phyloP scores from a whole-genome alignment of 176 grass and related monocot species.

The Chrysopogon serrulatus region DNA sequence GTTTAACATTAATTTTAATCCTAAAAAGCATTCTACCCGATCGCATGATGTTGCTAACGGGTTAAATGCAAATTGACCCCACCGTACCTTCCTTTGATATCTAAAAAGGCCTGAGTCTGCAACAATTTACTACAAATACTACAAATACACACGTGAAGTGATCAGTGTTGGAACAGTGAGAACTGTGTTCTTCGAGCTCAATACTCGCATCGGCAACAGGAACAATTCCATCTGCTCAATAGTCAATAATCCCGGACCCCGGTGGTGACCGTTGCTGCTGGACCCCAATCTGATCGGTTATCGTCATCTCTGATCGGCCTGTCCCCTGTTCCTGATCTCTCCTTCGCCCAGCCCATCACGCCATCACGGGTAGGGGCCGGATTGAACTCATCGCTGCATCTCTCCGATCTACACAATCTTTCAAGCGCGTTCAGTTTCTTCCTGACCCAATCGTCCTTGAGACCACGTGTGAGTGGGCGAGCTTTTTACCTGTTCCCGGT shows the following conservation, averaged over 20 bases:
- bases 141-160: not conserved
- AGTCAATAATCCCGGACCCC: not conserved
- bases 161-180: not conserved
- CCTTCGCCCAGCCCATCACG: not conserved
- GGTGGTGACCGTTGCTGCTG: not conserved
- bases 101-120: not conserved
- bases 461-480: not conserved
- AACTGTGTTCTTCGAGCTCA: not conserved
- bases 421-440: not conserved
- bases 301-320: not conserved
- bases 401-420: not conserved
- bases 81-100: not conserved
- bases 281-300: not conserved
- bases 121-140: not conserved
- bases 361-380: constrained; percentile 29
- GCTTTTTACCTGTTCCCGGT: constrained; percentile 6
- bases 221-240: not conserved
- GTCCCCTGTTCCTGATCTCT: not conserved
- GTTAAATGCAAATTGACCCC: not conserved
- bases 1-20: no score
- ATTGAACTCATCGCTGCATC: not conserved
- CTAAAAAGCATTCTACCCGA: no score
- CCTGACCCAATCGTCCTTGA: not conserved
- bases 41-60: not conserved
- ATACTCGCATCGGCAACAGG: not conserved